Percentiles rank a stretch among this genome's conserved stretches.
These are phyloP conservation scores for Epichloe uncinata DNA, from an alignment of 2,329 filamentous ascomycete genomes.

Conservation along the genomic window DNA sequence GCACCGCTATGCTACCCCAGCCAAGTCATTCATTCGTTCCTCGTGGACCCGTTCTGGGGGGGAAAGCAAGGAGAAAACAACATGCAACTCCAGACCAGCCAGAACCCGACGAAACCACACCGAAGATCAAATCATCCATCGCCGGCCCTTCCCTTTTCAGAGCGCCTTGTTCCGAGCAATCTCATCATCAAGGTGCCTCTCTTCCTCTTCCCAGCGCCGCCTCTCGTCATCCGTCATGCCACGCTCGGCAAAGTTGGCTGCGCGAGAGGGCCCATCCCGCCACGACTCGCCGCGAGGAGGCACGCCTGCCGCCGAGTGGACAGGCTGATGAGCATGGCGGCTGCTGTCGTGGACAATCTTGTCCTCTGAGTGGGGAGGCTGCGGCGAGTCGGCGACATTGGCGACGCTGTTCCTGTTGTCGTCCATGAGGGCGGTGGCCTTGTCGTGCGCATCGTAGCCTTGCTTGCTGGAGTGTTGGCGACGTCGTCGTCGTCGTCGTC, in stretches of 20 bases:
- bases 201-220: constrained; percentile 29
- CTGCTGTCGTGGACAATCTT: constrained; percentile 10
- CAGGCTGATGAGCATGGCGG: neutral
- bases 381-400: constrained; percentile 24
- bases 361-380: constrained; percentile 32
- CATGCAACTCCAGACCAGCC: neutral
- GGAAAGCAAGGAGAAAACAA: neutral
- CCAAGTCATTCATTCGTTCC: neutral
- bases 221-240: constrained; percentile 47
- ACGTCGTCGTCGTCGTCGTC: constrained; percentile 26
- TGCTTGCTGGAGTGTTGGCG: constrained; percentile 7
- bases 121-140: too few species aligned
- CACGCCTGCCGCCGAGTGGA: neutral
- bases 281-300: neutral
- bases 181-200: constrained; percentile 41
- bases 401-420: constrained; percentile 32
- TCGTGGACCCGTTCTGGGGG: neutral
- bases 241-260: constrained; percentile 42
- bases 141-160: constrained; percentile 3
- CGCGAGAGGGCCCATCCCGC: constrained; percentile 21
- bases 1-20: neutral
- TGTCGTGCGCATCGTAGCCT: constrained; percentile 13
- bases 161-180: constrained; percentile 29
- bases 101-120: too few species aligned
- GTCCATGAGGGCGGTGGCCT: constrained; percentile 26